Evolutionary conservation across 2,329 filamentous ascomycete genomes (phyloP).

Genomic region (Teratosphaeria destructans): DNA sequence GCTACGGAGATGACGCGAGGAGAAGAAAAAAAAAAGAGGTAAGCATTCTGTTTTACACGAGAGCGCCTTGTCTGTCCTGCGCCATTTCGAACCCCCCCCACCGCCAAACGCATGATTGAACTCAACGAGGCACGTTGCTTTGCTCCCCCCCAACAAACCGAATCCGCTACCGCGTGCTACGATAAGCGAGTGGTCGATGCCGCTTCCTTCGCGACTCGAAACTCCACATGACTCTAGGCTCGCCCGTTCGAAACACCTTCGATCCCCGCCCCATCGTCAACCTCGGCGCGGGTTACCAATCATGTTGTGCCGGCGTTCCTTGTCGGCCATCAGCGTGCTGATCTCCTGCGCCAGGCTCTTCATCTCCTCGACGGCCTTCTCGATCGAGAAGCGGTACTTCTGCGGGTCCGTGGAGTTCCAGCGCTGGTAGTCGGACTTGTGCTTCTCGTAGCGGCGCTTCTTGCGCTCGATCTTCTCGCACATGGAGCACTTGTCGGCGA

Average conservation of each 20-base stretch:
- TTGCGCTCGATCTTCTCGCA: constrained; percentile 89
- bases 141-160: not conserved
- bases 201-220: not conserved
- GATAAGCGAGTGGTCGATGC: not conserved
- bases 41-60: not conserved
- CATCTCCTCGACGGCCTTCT: constrained; percentile 62
- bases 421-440: constrained; percentile 61
- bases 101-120: not conserved
- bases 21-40: not conserved
- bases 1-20: not conserved
- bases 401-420: constrained; percentile 44
- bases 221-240: not conserved
- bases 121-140: not conserved
- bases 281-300: constrained; percentile 13
- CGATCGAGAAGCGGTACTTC: constrained; percentile 46
- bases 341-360: constrained; percentile 63
- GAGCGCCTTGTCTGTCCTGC: not conserved
- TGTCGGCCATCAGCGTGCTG: constrained; percentile 41
- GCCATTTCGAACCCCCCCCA: not conserved
- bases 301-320: constrained; percentile 9
- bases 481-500: constrained; percentile 61
- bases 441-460: constrained; percentile 61
- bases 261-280: not conserved
- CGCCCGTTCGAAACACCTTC: not conserved
- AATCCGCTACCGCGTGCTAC: not conserved